Base-by-base conservation (phyloP, 495 filamentous ascomycete genomes). In the Xylaria intraflava region DNA sequence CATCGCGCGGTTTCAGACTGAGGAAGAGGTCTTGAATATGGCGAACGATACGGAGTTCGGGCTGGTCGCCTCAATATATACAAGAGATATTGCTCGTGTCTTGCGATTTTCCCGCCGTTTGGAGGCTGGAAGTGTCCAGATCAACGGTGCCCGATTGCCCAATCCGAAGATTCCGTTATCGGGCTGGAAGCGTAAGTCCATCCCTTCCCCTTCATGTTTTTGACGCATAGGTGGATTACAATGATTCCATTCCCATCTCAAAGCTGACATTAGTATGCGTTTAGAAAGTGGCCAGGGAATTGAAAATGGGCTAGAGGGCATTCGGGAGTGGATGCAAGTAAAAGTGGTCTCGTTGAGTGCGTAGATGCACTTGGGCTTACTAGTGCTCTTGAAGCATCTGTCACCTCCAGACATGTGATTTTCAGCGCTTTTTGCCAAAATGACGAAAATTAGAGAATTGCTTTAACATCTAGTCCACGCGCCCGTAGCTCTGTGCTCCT, bases 1-100 rank as follows among this genome's bases (percentile, higher is more conserved):
- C 16, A 82, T 91, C 46, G 69, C 85, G 16, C 76, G 80, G 33
- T 92, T 89, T 58, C 68, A 81, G 22, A 78, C 76, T 9, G 72
- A 85, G 23, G 78, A 78, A 7, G 82, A 87, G 65, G 84, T 77
- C 3, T 70, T 92, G 27, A 56, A 59, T 30, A 80, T 86, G 51
- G 87, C 88, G 3, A 93, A 92, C 67, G 65, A 81, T 51, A 87
- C 86, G 11, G 73, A 81, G 47, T 77, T 84, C 35, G 89, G 88
- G 33, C 78, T 90, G 6, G 85, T 84, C 3, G 83, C 86, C 1
- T 80, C 85, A 12, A 81, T 93, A 31, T 91, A 87, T 58, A 89
- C 87, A 11, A 76, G 73, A 51, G 77, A 89, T 55, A 64, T 88
- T 36, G 86, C 83, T 55, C 65, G 78, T 55, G 86, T 83, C 31